phyloP scores from a whole-genome alignment of 208 protist species.

The Polymyxa betae region DNA sequence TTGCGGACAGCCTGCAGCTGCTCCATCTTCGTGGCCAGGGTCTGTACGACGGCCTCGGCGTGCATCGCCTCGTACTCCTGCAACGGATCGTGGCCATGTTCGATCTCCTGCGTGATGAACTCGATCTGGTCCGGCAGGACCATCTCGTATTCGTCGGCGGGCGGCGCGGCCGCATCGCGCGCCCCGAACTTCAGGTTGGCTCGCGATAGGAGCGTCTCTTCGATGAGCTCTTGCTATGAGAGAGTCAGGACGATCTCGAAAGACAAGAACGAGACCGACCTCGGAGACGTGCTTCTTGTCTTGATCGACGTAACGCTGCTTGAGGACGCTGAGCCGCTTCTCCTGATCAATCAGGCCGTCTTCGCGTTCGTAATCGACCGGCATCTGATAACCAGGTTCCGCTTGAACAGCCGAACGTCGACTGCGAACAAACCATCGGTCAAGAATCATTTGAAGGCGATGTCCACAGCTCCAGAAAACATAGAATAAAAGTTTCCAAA shows the following conservation, averaged over 20 bases:
- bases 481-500: too few species aligned
- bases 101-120: slow-evolving; percentile 78
- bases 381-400: slow-evolving; percentile 66
- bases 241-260: neutral
- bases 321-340: slow-evolving; percentile 62
- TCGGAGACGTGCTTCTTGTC: slow-evolving; percentile 47
- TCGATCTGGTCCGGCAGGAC: slow-evolving; percentile 78
- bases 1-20: slow-evolving; percentile 47
- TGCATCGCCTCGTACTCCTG: neutral
- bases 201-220: slow-evolving; percentile 68
- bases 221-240: slow-evolving; percentile 72
- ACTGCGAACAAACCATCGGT: too few species aligned
- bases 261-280: neutral
- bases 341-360: slow-evolving; percentile 56
- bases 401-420: neutral
- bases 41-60: neutral
- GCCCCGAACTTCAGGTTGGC: slow-evolving; percentile 65
- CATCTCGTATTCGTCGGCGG: slow-evolving; percentile 59
- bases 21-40: neutral
- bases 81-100: slow-evolving; percentile 59
- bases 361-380: slow-evolving; percentile 60
- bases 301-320: slow-evolving; percentile 64
- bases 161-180: slow-evolving; percentile 39
- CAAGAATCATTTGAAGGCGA: too few species aligned
- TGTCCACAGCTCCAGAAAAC: too few species aligned